A percentile compares a stretch with the other conserved stretches of the same genome.
phyloP scores from a whole-genome alignment of 495 filamentous ascomycete genomes.

The Aspergillus affinis region DNA sequence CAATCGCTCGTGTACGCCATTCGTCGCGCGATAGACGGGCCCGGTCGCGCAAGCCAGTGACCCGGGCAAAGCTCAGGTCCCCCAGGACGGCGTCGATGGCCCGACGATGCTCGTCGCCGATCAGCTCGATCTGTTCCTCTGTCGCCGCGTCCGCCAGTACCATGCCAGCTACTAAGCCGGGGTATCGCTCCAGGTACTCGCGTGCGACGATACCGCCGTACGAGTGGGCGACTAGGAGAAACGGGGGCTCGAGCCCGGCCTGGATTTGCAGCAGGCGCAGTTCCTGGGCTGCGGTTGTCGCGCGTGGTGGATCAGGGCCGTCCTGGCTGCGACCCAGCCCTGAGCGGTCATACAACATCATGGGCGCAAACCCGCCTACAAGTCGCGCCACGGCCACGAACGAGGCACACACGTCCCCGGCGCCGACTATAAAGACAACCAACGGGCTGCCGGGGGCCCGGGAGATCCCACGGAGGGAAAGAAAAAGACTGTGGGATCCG shows the following conservation, averaged over 20 bases:
- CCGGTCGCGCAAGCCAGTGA: conserved; percentile 32
- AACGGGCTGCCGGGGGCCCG: conserved; percentile 30
- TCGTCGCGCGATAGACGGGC: conserved; percentile 31
- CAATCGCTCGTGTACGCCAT: conserved; percentile 36
- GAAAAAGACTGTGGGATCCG: conserved; percentile 37
- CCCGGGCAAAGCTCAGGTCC: conserved; percentile 29
- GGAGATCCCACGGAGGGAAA: conserved; percentile 24
- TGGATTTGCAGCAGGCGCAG: conserved; percentile 31
- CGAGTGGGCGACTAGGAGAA: conserved; percentile 50
- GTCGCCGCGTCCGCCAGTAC: conserved; percentile 41
- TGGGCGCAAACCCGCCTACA: conserved; percentile 27
- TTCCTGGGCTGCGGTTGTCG: conserved; percentile 31
- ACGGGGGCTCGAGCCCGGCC: conserved; percentile 27
- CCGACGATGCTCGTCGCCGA: conserved; percentile 27
- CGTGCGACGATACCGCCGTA: conserved; percentile 53
- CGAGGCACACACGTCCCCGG: conserved; percentile 43
- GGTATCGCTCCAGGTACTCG: conserved; percentile 41
- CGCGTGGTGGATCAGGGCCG: conserved; percentile 13
- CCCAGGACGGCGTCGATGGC: conserved; percentile 33
- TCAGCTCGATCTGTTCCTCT: conserved; percentile 35
- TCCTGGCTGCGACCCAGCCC: conserved; percentile 39
- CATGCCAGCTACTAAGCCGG: conserved; percentile 35
- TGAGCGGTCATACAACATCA: conserved; percentile 45
- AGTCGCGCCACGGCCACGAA: conserved; percentile 40
- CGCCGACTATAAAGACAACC: conserved; percentile 46